Base-by-base conservation (phyloP, 768 basidiomycete species). In the Kwoniella botswanensis region DNA sequence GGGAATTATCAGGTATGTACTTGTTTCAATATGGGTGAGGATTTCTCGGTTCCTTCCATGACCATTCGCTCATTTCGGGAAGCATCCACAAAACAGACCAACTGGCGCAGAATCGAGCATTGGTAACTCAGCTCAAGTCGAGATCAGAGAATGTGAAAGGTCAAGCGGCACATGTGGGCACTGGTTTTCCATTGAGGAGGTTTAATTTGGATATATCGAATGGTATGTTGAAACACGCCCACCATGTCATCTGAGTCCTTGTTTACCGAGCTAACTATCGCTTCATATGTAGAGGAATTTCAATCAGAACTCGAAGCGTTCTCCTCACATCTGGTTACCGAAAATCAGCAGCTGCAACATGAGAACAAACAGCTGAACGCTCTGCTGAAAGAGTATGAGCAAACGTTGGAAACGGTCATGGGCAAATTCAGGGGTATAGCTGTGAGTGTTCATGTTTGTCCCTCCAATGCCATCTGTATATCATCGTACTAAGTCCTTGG, bases 361-460 rank as follows among this genome's bases (percentile, higher is more conserved):
- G 97, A 99, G 84, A 98, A 99, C 86, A 94, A 93, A 82, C 96
- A 98, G 80, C 87, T 98, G 41, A 91, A 90, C 74, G 76, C 89
- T 29, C 86, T 99, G 29, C 86, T 98, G 67, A 95, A 94, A 79
- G 97, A 99, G 83, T 96, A 98, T 81, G 95, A 98, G 82, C 86
- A 87, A 65, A 97, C 95, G 3, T 88, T 99, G 86, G 95, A 98
- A 77, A 94, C 90, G 35, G 92, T 98, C 81, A 98, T 99, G 97
- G 85, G 89, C 63, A 98, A 98, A 84, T 98, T 98, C 82, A 88
- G 95, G 70, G 91, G 90, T 69, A 91, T 98, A 79, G 90, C 93
- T 13, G 94, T 96, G 77, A 78, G 93, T 87, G 21, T 29, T 18
- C n/a, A 24, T 11, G 50, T 2, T 6, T 12, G 11, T 67, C 1